These are phyloP conservation scores for Globisporangium cylindrosporum DNA, from an alignment of 352 stramenopile genomes.

Conservation along the genomic window DNA sequence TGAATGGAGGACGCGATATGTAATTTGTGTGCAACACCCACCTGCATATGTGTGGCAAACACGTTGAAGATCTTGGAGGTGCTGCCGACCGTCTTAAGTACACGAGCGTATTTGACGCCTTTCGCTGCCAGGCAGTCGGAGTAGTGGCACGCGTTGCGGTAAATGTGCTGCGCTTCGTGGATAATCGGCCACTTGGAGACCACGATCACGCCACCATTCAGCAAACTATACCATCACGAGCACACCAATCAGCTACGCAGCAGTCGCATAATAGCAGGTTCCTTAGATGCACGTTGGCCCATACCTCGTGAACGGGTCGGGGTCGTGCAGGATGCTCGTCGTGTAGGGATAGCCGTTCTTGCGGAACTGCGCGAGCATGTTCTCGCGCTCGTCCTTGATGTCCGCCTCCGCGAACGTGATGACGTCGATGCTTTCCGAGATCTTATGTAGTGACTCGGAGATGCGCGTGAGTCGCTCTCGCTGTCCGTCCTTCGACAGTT, in stretches of 20 bases:
- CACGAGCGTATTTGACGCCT: slow-evolving; percentile 77
- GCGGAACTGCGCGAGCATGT: slow-evolving; percentile 63
- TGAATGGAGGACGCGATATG: not conserved
- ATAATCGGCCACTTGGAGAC: slow-evolving; percentile 83
- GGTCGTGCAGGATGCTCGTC: slow-evolving; percentile 70
- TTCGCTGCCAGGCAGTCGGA: slow-evolving; percentile 82
- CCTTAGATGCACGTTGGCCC: not conserved
- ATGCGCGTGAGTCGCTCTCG: slow-evolving; percentile 58
- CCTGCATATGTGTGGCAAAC: slow-evolving; percentile 86
- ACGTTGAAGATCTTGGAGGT: slow-evolving; percentile 79
- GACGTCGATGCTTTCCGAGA: slow-evolving; percentile 60
- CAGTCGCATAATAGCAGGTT: not conserved
- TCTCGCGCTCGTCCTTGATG: slow-evolving; percentile 39
- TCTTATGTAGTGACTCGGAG: slow-evolving; percentile 38
- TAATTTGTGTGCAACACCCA: slow-evolving; percentile 12
- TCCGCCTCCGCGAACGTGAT: slow-evolving; percentile 80
- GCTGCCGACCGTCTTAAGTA: slow-evolving; percentile 55
- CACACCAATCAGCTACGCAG: not conserved
- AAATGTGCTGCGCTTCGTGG: slow-evolving; percentile 75
- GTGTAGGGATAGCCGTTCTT: slow-evolving; percentile 53
- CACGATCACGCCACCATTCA: slow-evolving; percentile 79
- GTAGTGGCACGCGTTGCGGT: slow-evolving; percentile 74
- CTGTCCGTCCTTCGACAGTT: slow-evolving; percentile 75
- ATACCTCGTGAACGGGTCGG: slow-evolving; percentile 74
- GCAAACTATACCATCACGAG: slow-evolving; percentile 26